Evolutionary conservation across 2,329 filamentous ascomycete genomes (phyloP), one percentile per base, ranked within the genome.

Genomic region (Penicillium sp.): DNA sequence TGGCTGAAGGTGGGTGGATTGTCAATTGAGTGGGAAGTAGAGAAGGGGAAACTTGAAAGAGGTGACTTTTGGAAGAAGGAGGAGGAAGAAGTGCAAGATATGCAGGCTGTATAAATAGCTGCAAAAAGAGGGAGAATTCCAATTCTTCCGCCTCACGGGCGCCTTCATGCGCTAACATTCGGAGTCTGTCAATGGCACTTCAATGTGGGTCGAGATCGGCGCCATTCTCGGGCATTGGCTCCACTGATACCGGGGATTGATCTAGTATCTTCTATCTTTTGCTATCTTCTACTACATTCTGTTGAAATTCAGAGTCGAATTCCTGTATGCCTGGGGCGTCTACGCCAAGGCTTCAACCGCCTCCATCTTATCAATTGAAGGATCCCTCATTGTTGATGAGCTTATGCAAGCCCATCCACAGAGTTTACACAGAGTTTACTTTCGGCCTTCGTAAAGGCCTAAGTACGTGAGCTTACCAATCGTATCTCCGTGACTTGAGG

Each of bases 161-260:
- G 22, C 18, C 27, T n/a, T 18, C 14, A 18, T 44, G 31, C 34
- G 18, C 29, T 37, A 19, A 38, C 39, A 38, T 4, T 13, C 33
- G 14, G 4, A 22, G 19, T 22, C 12, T 33, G 5, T 13, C 42
- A 28, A 9, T 30, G 19, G 7, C 41, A 44, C 27, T 30, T 18
- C 16, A 5, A 47, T 29, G 45, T 42, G 45, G 45, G 30, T 36
- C 45, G 12, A 31, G 16, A 47, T 47, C 30, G n/a, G n/a, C n/a
- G 37, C 41, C 30, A 41, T 41, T 46, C 27, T 11, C 13, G 28
- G n/a, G n/a, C n/a, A n/a, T 35, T 13, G 36, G 3, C 45, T 29
- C 45, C 31, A 47, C 45, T 35, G 14, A 28, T 19, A 34, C 28
- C 25, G n/a, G 4, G 11, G 25, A 36, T 29, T 14, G 9, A 25